Conservation (phyloP, 495 filamentous ascomycete genomes). For the Hypomontagnella monticulosa region DNA sequence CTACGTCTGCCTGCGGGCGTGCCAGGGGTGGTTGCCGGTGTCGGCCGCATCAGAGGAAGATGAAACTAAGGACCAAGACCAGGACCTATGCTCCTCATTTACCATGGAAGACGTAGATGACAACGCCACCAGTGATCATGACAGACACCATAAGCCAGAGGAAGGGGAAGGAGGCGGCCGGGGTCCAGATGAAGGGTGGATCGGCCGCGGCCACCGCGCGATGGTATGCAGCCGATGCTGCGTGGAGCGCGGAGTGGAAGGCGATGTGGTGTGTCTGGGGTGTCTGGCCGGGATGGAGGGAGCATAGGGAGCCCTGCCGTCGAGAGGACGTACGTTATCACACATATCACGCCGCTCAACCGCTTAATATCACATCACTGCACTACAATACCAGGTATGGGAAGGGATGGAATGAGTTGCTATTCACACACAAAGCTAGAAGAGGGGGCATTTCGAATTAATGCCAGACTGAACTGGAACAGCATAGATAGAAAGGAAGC, state of each 20-base stretch:
- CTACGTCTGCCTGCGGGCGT: conserved; percentile 59
- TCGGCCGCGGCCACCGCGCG: conserved; percentile 49
- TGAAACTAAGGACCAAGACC: conserved; percentile 13
- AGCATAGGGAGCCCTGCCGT: conserved; percentile 25
- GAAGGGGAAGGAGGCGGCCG: conserved; percentile 25
- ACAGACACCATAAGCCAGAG: conserved; percentile 2
- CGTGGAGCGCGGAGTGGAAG: conserved; percentile 55
- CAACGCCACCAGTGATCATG: conserved; percentile 3
- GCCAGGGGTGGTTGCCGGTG: conserved; percentile 50
- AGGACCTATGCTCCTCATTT: conserved; percentile 45
- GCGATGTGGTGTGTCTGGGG: conserved; percentile 58
- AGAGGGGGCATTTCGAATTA: background rate
- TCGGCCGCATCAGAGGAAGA: conserved; percentile 25
- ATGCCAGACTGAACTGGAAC: background rate
- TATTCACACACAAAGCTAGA: background rate
- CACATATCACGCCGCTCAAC: too few relatives aligned
- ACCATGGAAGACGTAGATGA: conserved; percentile 54
- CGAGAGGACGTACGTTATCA: background rate
- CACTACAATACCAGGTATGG: too few relatives aligned
- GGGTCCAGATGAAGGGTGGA: conserved; percentile 39
- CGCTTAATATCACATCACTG: too few relatives aligned
- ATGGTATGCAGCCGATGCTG: conserved; percentile 60
- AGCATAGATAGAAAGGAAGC: background rate
- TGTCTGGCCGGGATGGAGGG: conserved; percentile 55
- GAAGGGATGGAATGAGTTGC: too few relatives aligned